Evolutionary conservation across 2,329 filamentous ascomycete genomes (phyloP), one percentile per base, ranked within the genome.

Genomic region (Aspergillus calidoustus): DNA sequence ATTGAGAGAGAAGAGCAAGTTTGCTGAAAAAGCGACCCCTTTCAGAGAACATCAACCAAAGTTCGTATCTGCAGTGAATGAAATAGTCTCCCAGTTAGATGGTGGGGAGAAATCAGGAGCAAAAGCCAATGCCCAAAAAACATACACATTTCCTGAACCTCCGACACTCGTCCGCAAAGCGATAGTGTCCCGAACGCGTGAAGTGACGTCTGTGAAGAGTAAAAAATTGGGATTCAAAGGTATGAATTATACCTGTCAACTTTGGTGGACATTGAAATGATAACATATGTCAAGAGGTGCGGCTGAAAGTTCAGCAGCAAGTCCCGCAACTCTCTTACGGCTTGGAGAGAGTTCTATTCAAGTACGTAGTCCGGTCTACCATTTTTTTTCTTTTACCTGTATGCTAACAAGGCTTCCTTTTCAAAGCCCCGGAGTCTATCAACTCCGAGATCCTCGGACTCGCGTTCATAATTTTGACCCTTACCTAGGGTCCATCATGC

Each of bases 401-500:
- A 15, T 25, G 19, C 51, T 59, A 54, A 59, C 28, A 15, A 31
- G 31, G 6, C 25, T 28, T 5, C 1, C 38, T 4, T 54, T 31
- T 25, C 30, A 22, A 17, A 84, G 81, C 71, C 90, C 90, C 2
- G 93, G 95, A 23, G 91, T 97, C 43, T 97, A 97, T 75, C 89
- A 92, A 54, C 85, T 99, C 55, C 93, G 96, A 77, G 95, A 99
- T 74, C 88, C 90, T 25, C 87, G 92, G 61, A 93, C 94, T 44
- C 86, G 88, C 19, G 92, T 98, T 7, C 99, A 88, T 83, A 99
- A 99, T 75, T 99, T 99, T 71, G 94, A 99, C 73, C 95, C 96
- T 0, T 97, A 97, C 72, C 84, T 99, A 22, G 87, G 93, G 63
- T 88, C 88, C 56, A 96, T 99, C 69, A 98, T 98, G 92, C 93